Evolutionary conservation across 169 alveolate species (phyloP).

Genomic region (Perkinsus marinus): DNA sequence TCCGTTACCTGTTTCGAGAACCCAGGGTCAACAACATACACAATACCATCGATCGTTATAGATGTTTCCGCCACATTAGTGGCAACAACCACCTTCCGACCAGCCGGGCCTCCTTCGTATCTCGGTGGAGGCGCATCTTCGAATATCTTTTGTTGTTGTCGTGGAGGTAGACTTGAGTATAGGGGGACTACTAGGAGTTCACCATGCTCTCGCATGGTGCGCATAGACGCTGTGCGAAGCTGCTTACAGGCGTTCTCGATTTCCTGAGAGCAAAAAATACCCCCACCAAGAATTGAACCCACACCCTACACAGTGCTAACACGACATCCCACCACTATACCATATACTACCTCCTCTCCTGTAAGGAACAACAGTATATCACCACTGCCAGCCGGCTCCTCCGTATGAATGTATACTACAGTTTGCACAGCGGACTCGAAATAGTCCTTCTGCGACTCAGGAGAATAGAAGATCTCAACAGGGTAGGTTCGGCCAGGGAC

Average conservation of each 20-base stretch:
- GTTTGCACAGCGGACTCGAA: slow-evolving; percentile 79
- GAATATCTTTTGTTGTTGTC: slow-evolving; percentile 84
- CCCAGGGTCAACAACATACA: slow-evolving; percentile 99
- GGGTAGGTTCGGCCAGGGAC: slow-evolving; percentile 96
- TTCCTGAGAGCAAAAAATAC: neutral
- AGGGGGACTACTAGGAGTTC: slow-evolving; percentile 76
- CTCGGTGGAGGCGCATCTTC: slow-evolving; percentile 85
- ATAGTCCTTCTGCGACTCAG: slow-evolving; percentile 83
- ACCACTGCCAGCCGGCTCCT: slow-evolving; percentile 72
- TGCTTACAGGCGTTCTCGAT: neutral
- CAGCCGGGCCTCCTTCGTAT: slow-evolving; percentile 71
- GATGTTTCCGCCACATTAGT: slow-evolving; percentile 99
- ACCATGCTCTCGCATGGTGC: slow-evolving; percentile 53
- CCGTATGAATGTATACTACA: slow-evolving; percentile 75
- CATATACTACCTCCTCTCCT: slow-evolving; percentile 82
- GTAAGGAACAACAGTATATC: slow-evolving; percentile 84
- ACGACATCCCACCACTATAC: slow-evolving; percentile 8
- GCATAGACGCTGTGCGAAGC: slow-evolving; percentile 7
- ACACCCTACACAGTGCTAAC: slow-evolving; percentile 2
- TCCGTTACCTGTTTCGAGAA: slow-evolving; percentile 81
- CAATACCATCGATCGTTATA: slow-evolving; percentile 98
- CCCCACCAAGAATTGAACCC: neutral
- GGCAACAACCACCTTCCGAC: slow-evolving; percentile 85
- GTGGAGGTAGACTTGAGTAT: slow-evolving; percentile 91
- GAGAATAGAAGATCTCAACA: slow-evolving; percentile 88